phyloP scores from a whole-genome alignment of 164 flowering plant genomes.

The Dillenia turbinata region DNA sequence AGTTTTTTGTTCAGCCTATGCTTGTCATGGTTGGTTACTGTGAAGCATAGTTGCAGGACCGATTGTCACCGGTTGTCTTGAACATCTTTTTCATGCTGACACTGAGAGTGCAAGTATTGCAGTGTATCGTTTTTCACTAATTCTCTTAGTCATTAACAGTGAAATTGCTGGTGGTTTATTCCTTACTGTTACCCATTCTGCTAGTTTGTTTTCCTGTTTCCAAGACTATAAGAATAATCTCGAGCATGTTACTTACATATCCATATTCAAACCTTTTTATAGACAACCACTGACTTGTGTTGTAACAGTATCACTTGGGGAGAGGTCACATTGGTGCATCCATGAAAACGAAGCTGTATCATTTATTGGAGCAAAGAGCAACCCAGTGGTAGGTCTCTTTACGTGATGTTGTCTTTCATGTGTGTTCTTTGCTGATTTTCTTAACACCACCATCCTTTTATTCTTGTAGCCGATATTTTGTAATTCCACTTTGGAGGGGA shows the following conservation, averaged over 20 bases:
- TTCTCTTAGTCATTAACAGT: not conserved
- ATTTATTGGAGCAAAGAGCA: slow-evolving; percentile 75
- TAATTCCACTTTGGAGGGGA: slow-evolving; percentile 87
- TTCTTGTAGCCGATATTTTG: slow-evolving; percentile 71
- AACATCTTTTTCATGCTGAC: too few relatives aligned
- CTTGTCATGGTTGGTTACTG: too few relatives aligned
- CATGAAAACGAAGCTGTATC: slow-evolving; percentile 72
- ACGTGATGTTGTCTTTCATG: not conserved
- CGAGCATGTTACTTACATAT: not conserved
- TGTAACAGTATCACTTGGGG: slow-evolving; percentile 75
- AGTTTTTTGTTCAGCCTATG: too few relatives aligned
- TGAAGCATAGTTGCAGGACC: too few relatives aligned
- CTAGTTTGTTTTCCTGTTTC: not conserved
- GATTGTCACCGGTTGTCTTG: too few relatives aligned
- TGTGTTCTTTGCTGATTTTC: not conserved
- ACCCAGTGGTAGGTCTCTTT: slow-evolving; percentile 47
- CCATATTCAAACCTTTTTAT: not conserved
- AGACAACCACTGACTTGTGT: too few relatives aligned
- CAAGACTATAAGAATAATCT: too few relatives aligned
- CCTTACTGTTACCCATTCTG: not conserved
- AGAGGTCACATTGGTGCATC: slow-evolving; percentile 83
- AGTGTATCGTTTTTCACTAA: not conserved
- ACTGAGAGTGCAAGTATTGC: too few relatives aligned
- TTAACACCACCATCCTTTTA: not conserved
- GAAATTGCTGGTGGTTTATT: not conserved